These are phyloP conservation scores for Ciborinia camelliae DNA, from an alignment of 2,329 filamentous ascomycete genomes.

Conservation along the genomic window DNA sequence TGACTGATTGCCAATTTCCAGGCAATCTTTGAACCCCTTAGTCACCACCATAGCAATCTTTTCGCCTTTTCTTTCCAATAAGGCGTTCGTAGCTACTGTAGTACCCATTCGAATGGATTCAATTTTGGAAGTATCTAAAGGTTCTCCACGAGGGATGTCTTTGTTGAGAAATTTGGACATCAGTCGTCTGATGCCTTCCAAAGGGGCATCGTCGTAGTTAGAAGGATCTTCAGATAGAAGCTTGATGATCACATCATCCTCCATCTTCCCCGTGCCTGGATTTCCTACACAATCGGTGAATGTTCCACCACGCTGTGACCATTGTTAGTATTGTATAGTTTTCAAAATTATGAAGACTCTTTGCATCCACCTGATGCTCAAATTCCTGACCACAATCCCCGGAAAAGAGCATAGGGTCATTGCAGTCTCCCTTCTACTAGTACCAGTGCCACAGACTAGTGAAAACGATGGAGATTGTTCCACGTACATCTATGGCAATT, in stretches of 20 bases:
- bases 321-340: background rate
- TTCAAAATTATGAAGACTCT: background rate
- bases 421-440: slow-evolving; percentile 8
- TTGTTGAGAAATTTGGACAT: slow-evolving; percentile 71
- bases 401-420: background rate
- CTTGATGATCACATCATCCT: slow-evolving; percentile 80
- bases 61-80: slow-evolving; percentile 88
- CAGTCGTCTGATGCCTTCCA: slow-evolving; percentile 86
- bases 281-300: slow-evolving; percentile 93
- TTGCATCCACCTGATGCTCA: slow-evolving; percentile 20
- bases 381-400: background rate
- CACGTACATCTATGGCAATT: slow-evolving; percentile 58
- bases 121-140: slow-evolving; percentile 77
- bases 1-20: slow-evolving; percentile 87
- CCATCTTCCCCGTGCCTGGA: slow-evolving; percentile 62
- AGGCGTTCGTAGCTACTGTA: slow-evolving; percentile 87
- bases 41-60: slow-evolving; percentile 84
- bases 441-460: slow-evolving; percentile 29
- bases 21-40: slow-evolving; percentile 80
- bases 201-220: slow-evolving; percentile 86
- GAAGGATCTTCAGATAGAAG: slow-evolving; percentile 84
- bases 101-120: slow-evolving; percentile 95
- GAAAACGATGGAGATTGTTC: slow-evolving; percentile 1
- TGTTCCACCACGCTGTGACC: slow-evolving; percentile 70
- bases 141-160: slow-evolving; percentile 75